Percentiles rank a stretch among this genome's conserved stretches.
phyloP scores from a whole-genome alignment of 805 yeast genomes.

The Hanseniaspora guilliermondii region DNA sequence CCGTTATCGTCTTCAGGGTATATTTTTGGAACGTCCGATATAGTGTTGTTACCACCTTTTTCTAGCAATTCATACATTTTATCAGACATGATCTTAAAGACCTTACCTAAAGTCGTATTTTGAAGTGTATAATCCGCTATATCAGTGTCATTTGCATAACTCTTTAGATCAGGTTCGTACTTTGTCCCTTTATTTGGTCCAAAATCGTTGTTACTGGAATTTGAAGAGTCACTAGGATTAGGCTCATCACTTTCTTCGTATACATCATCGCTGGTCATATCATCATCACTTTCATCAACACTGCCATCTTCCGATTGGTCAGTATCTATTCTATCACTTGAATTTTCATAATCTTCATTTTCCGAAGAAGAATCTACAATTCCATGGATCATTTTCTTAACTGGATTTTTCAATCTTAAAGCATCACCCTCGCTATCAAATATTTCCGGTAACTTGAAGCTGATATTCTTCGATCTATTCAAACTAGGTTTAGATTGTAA shows the following conservation, averaged over 20 bases:
- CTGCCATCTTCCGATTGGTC: conserved; percentile 16
- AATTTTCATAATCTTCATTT: background rate
- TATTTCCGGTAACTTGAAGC: conserved; percentile 4
- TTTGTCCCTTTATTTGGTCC: background rate
- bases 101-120: conserved; percentile 53
- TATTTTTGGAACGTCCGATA: conserved; percentile 41
- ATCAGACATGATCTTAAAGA: conserved; percentile 51
- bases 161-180: conserved; percentile 23
- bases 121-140: conserved; percentile 43
- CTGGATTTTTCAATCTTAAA: background rate
- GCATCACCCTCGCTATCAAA: conserved; percentile 2
- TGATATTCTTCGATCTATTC: background rate
- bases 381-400: conserved; percentile 7
- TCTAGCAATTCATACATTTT: conserved; percentile 36
- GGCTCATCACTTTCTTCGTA: conserved; percentile 18
- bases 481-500: background rate
- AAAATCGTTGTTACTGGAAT: background rate
- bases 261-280: conserved; percentile 28
- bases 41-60: conserved; percentile 52
- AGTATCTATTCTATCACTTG: conserved; percentile 14
- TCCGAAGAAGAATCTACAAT: background rate
- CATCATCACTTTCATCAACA: conserved; percentile 17
- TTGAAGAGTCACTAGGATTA: background rate
- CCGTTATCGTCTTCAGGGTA: conserved; percentile 42
- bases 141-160: conserved; percentile 35